Conservation (phyloP, 257 asterid species). For the Solanum clarkiae region DNA sequence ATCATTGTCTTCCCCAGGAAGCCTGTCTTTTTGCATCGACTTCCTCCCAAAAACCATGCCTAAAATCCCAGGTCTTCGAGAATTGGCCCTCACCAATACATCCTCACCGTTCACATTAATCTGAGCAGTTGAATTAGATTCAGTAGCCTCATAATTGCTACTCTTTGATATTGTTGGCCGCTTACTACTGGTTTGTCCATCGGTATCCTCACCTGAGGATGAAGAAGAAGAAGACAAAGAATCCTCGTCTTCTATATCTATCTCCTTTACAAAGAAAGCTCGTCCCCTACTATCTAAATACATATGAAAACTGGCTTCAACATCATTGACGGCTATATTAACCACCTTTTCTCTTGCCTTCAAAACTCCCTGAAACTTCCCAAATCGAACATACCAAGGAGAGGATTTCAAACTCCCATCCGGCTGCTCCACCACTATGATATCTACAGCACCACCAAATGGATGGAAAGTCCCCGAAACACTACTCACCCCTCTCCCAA, state of each 20-base stretch:
- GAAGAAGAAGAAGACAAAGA: slow-evolving; percentile 26
- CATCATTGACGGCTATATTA: slow-evolving; percentile 60
- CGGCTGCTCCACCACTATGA: slow-evolving; percentile 80
- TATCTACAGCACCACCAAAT: slow-evolving; percentile 97
- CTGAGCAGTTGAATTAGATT: slow-evolving; percentile 17
- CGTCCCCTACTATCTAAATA: slow-evolving; percentile 81
- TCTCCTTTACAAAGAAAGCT: slow-evolving; percentile 67
- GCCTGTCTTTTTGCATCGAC: slow-evolving; percentile 14
- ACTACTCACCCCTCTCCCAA: slow-evolving; percentile 55
- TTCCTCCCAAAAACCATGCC: slow-evolving; percentile 61
- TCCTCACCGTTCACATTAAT: slow-evolving; percentile 14
- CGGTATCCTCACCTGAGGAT: slow-evolving; percentile 58
- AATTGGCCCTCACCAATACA: slow-evolving; percentile 26
- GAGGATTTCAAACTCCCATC: slow-evolving; percentile 91
- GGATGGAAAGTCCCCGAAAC: slow-evolving; percentile 97
- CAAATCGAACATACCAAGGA: slow-evolving; percentile 96
- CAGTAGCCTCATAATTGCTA: slow-evolving; percentile 26
- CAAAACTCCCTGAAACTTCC: slow-evolving; percentile 94
- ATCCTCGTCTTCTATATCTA: slow-evolving; percentile 37
- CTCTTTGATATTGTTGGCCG: slow-evolving; percentile 32
- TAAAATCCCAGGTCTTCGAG: slow-evolving; percentile 42
- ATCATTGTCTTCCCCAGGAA: slow-evolving; percentile 12
- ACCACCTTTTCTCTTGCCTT: slow-evolving; percentile 83
- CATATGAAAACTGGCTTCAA: slow-evolving; percentile 69
- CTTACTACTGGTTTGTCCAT: slow-evolving; percentile 16